Evolutionary conservation across 2,329 filamentous ascomycete genomes (phyloP), one percentile per base, ranked within the genome.

Genomic region (Orbilia brochopaga): DNA sequence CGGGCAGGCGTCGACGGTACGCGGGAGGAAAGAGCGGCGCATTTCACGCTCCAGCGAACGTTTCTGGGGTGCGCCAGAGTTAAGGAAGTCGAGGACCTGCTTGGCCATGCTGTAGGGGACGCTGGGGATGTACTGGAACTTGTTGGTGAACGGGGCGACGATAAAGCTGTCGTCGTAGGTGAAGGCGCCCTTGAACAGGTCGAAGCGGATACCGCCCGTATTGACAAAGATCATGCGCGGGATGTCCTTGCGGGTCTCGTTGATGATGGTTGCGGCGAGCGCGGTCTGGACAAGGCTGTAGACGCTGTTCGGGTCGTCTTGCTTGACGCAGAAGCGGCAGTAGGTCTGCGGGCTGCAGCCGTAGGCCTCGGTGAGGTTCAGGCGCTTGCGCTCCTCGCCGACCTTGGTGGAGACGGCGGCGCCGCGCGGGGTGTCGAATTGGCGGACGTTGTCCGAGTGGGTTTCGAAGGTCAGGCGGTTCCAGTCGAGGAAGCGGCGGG

Each of bases 161-260:
- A 93, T 88, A 78, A 87, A 97, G 0, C 90, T 91, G 2, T 88
- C 89, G 78, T 99, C 94, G 42, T 87, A 86, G 0, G 94, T 97
- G 78, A 97, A 97, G 0, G 88, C 83, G 0, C 94, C 94, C 79
- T 93, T 87, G 83, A 97, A 96, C 73, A 99, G 90, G 79, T 99
- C 94, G 79, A 97, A 99, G 50, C 94, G 90, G 75, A 99, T 87
- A 2, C 90, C 90, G 24, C 94, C 94, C 0, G 91, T 96, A 80
- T 99, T 99, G 63, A 90, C 83, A 56, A 97, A 86, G 30, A 88
- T 87, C 10, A 97, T 81, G 5, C 86, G 85, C 8, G 91, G 84
- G 44, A 85, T 83, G 63, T 87, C 83, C 23, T 83, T 82, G 2
- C 88, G 83, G 32, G 83, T 80, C 44, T 85, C 78, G 62, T 86